Conservation (phyloP, 805 yeast genomes). For the Priceomyces melissophilus region DNA sequence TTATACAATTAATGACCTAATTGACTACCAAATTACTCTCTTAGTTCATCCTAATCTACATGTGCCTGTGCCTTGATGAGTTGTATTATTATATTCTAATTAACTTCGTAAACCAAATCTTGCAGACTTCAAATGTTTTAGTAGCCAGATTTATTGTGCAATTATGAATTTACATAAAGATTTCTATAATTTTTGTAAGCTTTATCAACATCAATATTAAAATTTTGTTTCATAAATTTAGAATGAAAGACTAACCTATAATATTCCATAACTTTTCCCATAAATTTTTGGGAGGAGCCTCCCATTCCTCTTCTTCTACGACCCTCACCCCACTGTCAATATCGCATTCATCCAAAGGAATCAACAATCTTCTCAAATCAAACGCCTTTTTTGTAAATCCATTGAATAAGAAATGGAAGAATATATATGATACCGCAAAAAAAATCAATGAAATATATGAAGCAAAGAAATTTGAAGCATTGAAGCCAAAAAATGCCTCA, state of each 20-base stretch:
- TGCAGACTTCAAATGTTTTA: too few relatives aligned
- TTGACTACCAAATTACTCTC: too few relatives aligned
- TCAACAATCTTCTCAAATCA: slow-evolving; percentile 36
- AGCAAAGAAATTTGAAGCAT: slow-evolving; percentile 59
- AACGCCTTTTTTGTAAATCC: slow-evolving; percentile 31
- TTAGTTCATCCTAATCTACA: too few relatives aligned
- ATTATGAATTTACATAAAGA: neutral
- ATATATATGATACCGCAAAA: slow-evolving; percentile 52
- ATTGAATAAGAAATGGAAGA: slow-evolving; percentile 52
- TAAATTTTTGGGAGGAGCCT: slow-evolving; percentile 45
- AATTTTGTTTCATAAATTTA: neutral
- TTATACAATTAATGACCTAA: slow-evolving; percentile 29
- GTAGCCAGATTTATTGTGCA: neutral
- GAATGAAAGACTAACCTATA: slow-evolving; percentile 2
- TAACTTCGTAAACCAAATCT: too few relatives aligned
- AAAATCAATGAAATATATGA: slow-evolving; percentile 68
- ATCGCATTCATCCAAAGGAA: slow-evolving; percentile 60
- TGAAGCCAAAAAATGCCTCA: slow-evolving; percentile 54
- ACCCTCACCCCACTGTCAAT: slow-evolving; percentile 65
- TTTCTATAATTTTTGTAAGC: neutral
- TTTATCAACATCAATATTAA: neutral
- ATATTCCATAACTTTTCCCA: slow-evolving; percentile 55
- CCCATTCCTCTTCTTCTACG: slow-evolving; percentile 58
- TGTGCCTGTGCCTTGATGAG: neutral
- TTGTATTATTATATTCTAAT: neutral